Percentiles rank a stretch among this genome's conserved stretches.
These are phyloP conservation scores for Neurospora terricola DNA, from an alignment of 495 filamentous ascomycete genomes.

Conservation along the genomic window DNA sequence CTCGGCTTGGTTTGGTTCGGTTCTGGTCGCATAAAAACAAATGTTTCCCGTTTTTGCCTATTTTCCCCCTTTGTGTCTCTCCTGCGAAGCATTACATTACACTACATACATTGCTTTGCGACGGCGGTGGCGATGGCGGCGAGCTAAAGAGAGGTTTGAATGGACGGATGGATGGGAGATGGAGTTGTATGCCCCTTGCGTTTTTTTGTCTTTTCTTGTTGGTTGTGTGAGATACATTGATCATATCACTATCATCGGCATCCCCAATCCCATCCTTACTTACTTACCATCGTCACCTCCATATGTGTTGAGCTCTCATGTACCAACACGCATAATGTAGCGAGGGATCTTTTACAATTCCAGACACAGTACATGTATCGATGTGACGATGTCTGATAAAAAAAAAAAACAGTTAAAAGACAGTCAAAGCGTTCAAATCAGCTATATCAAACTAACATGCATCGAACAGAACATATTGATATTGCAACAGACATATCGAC, in stretches of 20 bases:
- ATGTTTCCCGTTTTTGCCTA: neutral
- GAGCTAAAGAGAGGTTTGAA: neutral
- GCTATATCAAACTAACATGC: neutral
- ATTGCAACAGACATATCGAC: neutral
- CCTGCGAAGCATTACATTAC: neutral
- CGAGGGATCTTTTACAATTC: neutral
- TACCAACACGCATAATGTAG: neutral
- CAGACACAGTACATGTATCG: too few species aligned
- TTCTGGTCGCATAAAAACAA: neutral
- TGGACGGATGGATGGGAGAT: constrained; percentile 3
- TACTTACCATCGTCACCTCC: too few species aligned
- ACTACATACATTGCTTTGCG: neutral
- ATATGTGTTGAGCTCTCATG: neutral
- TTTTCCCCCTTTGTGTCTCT: neutral
- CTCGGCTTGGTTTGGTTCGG: neutral
- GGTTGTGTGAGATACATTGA: too few species aligned
- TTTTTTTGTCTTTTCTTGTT: neutral
- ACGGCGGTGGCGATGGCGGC: constrained; percentile 3
- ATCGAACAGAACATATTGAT: neutral
- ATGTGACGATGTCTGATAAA: too few species aligned
- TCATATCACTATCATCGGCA: neutral
- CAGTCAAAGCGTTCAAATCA: neutral
- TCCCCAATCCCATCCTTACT: neutral
- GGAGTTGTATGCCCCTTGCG: neutral
- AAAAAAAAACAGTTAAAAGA: too few species aligned